phyloP scores from a whole-genome alignment of 305 asterid genomes.

The Rubia peregrina region DNA sequence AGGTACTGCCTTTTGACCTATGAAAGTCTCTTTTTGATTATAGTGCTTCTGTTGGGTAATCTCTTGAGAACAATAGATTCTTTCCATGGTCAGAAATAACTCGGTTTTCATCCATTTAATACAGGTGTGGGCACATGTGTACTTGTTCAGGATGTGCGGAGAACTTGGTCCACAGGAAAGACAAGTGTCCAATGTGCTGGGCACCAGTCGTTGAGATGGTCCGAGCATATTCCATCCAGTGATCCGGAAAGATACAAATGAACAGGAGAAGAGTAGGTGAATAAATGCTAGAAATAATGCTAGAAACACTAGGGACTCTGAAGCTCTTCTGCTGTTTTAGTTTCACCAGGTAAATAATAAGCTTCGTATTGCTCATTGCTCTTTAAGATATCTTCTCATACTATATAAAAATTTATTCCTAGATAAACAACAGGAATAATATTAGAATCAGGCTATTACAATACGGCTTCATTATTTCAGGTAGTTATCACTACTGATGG shows the following conservation, averaged over 20 bases:
- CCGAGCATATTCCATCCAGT: slow-evolving; percentile 58
- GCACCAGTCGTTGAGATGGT: slow-evolving; percentile 76
- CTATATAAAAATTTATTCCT: not conserved
- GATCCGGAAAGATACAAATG: slow-evolving; percentile 9
- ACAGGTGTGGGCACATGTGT: slow-evolving; percentile 97
- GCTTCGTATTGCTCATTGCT: not conserved
- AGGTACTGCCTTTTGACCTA: slow-evolving; percentile 33
- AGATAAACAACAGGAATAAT: not conserved
- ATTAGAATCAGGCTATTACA: not conserved
- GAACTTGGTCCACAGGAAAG: slow-evolving; percentile 34
- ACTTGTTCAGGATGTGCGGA: slow-evolving; percentile 78
- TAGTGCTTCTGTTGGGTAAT: not conserved
- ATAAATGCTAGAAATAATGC: slow-evolving; percentile 21
- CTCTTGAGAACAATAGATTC: not conserved
- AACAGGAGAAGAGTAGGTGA: not conserved
- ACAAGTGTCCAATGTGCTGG: slow-evolving; percentile 80
- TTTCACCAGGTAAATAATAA: slow-evolving; percentile 30
- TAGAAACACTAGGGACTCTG: slow-evolving; percentile 13
- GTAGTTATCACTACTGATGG: slow-evolving; percentile 1
- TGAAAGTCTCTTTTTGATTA: not conserved
- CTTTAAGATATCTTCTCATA: not conserved
- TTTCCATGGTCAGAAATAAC: not conserved
- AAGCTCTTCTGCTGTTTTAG: slow-evolving; percentile 19
- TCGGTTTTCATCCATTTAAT: slow-evolving; percentile 4
- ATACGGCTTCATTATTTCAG: slow-evolving; percentile 10